Conservation (phyloP, 345 rosid genomes). For the Bretschneidera sinensis region DNA sequence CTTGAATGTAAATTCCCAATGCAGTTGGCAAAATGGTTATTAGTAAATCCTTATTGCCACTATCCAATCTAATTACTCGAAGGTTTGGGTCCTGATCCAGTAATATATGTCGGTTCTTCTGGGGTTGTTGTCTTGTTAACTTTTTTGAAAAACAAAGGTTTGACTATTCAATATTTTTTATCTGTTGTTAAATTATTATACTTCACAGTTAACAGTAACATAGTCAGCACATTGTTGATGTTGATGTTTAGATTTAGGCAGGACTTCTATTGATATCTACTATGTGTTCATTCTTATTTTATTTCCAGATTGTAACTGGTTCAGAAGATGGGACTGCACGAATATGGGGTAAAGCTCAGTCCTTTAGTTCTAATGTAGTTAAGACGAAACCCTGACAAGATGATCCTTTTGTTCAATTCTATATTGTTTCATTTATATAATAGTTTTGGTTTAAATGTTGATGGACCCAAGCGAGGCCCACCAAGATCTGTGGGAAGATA, state of each 20-base stretch:
- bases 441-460: not conserved
- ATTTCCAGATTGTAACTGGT: slow-evolving; percentile 75
- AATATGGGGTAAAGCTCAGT: slow-evolving; percentile 70
- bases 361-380: slow-evolving; percentile 4
- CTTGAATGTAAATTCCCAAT: not conserved
- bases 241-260: not conserved
- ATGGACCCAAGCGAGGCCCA: not conserved
- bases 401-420: not conserved
- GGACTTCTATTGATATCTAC: slow-evolving; percentile 3
- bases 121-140: too few species aligned
- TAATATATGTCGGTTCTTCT: too few species aligned
- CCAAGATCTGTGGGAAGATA: not conserved
- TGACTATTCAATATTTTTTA: too few species aligned
- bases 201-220: too few species aligned
- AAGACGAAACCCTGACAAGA: not conserved
- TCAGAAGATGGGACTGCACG: slow-evolving; percentile 97
- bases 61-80: not conserved
- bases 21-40: not conserved
- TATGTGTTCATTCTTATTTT: slow-evolving; percentile 16
- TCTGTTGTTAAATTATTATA: too few species aligned
- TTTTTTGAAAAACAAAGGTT: too few species aligned
- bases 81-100: not conserved
- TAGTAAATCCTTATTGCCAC: not conserved
- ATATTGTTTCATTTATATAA: not conserved
- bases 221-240: too few species aligned